Percentiles rank a stretch among this genome's conserved stretches.
Conservation (phyloP, 148 eudicot genomes). For the Heliosperma pusillum region DNA sequence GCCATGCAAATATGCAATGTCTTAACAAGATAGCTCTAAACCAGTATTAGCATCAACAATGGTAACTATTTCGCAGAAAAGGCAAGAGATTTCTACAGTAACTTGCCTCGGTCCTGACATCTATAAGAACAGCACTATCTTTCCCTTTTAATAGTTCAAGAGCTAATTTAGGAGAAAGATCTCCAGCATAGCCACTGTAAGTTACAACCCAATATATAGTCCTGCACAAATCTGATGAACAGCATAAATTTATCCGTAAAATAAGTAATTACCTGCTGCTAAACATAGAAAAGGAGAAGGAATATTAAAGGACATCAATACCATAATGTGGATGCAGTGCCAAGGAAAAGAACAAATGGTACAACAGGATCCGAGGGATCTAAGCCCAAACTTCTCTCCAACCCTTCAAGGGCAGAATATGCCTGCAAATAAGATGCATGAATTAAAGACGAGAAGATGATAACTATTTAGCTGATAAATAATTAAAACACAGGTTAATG, state of each 20-base stretch:
- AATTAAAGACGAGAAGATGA: not conserved
- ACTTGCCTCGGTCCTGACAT: constrained; percentile 97
- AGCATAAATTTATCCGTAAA: constrained; percentile 40
- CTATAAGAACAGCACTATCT: constrained; percentile 60
- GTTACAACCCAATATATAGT: constrained; percentile 65
- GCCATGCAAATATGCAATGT: not conserved
- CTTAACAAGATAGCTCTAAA: constrained; percentile 2
- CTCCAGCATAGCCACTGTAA: constrained; percentile 93
- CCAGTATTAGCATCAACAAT: constrained; percentile 6
- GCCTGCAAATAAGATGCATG: constrained; percentile 41
- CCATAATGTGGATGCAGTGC: constrained; percentile 72
- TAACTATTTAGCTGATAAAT: not conserved
- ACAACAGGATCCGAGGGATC: constrained; percentile 83
- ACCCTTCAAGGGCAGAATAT: constrained; percentile 54
- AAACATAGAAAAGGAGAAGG: constrained; percentile 11
- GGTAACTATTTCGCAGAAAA: constrained; percentile 24
- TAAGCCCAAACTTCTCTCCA: constrained; percentile 71
- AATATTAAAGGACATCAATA: constrained; percentile 46
- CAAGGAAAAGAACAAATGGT: constrained; percentile 59
- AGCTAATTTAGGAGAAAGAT: constrained; percentile 67
- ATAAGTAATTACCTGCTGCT: not conserved
- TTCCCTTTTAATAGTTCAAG: constrained; percentile 63
- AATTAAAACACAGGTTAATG: not conserved
- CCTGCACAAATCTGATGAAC: constrained; percentile 85
- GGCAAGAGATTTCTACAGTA: constrained; percentile 49